Conservation (phyloP, 2,329 filamentous ascomycete species). For the Nothomitra cinnamomea region DNA sequence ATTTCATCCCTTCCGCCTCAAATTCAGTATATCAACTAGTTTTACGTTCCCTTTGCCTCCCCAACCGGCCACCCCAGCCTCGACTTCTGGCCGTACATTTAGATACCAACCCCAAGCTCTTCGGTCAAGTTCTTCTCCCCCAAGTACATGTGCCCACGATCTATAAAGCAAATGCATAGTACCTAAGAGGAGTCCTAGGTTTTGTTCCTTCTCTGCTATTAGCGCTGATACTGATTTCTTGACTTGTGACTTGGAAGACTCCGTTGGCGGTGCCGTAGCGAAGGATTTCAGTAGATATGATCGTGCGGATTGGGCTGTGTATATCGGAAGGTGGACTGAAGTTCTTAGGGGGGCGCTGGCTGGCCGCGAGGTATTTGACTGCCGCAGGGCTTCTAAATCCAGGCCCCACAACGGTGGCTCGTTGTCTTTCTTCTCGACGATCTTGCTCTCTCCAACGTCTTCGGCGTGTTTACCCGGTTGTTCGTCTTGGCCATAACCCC, state of each 20-base stretch:
- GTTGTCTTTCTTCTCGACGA: constrained; percentile 5
- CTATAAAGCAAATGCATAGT: constrained; percentile 54
- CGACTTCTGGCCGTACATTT: constrained; percentile 57
- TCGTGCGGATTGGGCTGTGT: constrained; percentile 52
- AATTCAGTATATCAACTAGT: constrained; percentile 45
- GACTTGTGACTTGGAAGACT: constrained; percentile 5
- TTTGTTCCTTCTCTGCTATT: constrained; percentile 47
- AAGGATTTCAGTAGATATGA: constrained; percentile 37
- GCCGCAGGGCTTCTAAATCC: constrained; percentile 33
- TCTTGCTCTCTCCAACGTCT: constrained; percentile 5
- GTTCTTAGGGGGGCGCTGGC: constrained; percentile 11
- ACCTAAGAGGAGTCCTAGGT: constrained; percentile 51
- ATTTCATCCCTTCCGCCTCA: constrained; percentile 22
- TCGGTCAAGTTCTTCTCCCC: constrained; percentile 49
- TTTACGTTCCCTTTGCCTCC: constrained; percentile 60
- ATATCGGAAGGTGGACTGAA: constrained; percentile 46
- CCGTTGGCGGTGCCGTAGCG: constrained; percentile 18
- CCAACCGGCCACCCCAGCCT: constrained; percentile 60
- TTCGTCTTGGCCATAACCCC: constrained; percentile 41
- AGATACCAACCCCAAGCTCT: constrained; percentile 74
- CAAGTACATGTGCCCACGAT: constrained; percentile 55
- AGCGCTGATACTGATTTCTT: constrained; percentile 28
- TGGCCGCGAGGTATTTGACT: constrained; percentile 14
- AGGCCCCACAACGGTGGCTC: constrained; percentile 38
- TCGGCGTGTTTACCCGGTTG: constrained; percentile 1